Evolutionary conservation across 202 grass and related monocot genomes (phyloP).

Genomic region (Setaria italica): DNA sequence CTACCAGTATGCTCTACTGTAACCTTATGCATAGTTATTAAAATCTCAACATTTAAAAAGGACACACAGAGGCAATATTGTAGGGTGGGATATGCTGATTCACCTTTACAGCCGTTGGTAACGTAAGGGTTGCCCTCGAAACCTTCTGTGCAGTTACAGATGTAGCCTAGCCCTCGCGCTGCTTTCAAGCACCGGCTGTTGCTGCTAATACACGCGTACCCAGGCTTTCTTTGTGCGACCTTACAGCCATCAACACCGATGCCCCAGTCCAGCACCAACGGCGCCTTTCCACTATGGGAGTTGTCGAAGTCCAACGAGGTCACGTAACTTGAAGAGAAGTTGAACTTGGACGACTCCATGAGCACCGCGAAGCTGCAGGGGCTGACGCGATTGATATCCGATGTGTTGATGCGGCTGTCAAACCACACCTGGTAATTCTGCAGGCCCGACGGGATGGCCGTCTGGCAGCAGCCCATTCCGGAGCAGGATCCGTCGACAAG

Average conservation of each 20-base stretch:
- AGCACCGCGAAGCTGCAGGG: conserved; percentile 21
- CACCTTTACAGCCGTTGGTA: neutral
- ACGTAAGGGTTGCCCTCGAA: conserved; percentile 4
- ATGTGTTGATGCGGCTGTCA: neutral
- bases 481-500: neutral
- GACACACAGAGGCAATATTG: no score
- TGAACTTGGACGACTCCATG: neutral
- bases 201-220: no score
- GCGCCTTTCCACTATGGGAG: no score
- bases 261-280: no score
- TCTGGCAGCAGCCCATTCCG: conserved; percentile 17
- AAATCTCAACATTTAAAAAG: no score
- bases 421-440: neutral
- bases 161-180: neutral
- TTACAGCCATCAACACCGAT: no score
- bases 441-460: neutral
- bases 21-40: no score
- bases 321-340: neutral
- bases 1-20: no score
- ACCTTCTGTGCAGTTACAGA: neutral
- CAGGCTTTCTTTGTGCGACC: no score
- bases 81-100: no score
- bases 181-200: neutral
- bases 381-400: neutral
- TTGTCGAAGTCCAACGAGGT: neutral